phyloP scores from a whole-genome alignment of 768 basidiomycete genomes.

The Boletus sensibilis region DNA sequence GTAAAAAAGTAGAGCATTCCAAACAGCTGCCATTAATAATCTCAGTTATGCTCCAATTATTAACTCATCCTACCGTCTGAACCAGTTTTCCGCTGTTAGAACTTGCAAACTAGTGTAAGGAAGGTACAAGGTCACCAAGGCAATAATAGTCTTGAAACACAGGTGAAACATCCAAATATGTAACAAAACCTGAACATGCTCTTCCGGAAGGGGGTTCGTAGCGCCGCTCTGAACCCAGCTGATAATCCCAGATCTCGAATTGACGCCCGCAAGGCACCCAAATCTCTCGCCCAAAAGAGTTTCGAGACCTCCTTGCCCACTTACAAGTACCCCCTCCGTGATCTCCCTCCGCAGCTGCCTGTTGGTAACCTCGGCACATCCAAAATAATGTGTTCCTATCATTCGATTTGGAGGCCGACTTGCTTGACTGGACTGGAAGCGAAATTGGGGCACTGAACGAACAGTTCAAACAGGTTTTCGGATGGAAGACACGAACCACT shows the following conservation, averaged over 20 bases:
- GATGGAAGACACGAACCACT: neutral
- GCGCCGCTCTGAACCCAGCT: neutral
- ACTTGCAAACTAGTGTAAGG: no score
- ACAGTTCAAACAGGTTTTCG: neutral
- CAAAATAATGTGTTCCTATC: neutral
- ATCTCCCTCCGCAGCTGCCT: neutral
- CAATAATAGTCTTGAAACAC: neutral
- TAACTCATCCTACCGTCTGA: no score
- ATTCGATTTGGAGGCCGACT: neutral
- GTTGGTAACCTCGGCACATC: neutral
- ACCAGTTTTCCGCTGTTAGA: no score
- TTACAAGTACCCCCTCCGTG: neutral
- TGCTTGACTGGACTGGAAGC: neutral
- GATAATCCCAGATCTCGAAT: neutral
- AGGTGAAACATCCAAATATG: neutral
- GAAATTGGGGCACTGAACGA: neutral
- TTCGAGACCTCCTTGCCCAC: neutral
- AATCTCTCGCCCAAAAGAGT: no score
- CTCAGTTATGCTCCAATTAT: no score
- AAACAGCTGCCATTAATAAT: no score
- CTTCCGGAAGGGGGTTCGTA: neutral
- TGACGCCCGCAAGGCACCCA: neutral
- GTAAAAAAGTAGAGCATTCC: no score
- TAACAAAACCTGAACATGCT: neutral
- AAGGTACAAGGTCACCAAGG: no score